Evolutionary conservation across 1,284 basidiomycete species (phyloP).

Genomic region (Caloboletus inedulis): DNA sequence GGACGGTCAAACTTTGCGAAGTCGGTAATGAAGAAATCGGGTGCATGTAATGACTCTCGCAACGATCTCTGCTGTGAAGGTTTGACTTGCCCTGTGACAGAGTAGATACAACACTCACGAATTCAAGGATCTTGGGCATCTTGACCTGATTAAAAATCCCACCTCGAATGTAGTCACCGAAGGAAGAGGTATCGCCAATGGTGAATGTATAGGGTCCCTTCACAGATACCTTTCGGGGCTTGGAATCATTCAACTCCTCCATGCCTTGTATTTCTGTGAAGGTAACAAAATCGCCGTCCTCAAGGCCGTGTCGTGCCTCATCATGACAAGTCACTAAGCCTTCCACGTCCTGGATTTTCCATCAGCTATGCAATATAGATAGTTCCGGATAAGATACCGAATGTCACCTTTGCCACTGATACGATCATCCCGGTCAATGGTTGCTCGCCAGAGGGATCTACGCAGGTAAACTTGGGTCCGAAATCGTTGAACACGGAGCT

Average conservation of each 20-base stretch:
- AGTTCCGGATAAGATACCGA: slow-evolving; percentile 9
- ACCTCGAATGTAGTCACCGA: slow-evolving; percentile 82
- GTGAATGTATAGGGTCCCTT: slow-evolving; percentile 97
- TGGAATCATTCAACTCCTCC: slow-evolving; percentile 86
- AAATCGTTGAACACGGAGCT: slow-evolving; percentile 97
- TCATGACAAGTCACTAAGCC: slow-evolving; percentile 95
- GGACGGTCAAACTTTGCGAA: slow-evolving; percentile 98
- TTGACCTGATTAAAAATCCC: slow-evolving; percentile 99
- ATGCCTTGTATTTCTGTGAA: slow-evolving; percentile 98
- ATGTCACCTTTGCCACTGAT: slow-evolving; percentile 72
- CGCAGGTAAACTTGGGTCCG: slow-evolving; percentile 90
- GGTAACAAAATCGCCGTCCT: slow-evolving; percentile 97
- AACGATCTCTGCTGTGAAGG: slow-evolving; percentile 76
- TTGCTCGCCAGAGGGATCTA: slow-evolving; percentile 94
- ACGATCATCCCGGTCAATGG: slow-evolving; percentile 95
- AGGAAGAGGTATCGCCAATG: slow-evolving; percentile 83
- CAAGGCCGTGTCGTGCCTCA: slow-evolving; percentile 95
- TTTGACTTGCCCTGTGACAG: slow-evolving; percentile 2
- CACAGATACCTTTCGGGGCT: slow-evolving; percentile 89
- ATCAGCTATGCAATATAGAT: slow-evolving; percentile 4
- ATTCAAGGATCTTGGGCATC: slow-evolving; percentile 95
- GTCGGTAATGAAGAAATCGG: slow-evolving; percentile 94
- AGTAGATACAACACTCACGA: slow-evolving; percentile 53
- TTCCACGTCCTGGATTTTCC: slow-evolving; percentile 62
- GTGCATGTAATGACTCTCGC: slow-evolving; percentile 77